Evolutionary conservation across 352 stramenopile species (phyloP).

Genomic region (Globisporangium carolinianum): DNA sequence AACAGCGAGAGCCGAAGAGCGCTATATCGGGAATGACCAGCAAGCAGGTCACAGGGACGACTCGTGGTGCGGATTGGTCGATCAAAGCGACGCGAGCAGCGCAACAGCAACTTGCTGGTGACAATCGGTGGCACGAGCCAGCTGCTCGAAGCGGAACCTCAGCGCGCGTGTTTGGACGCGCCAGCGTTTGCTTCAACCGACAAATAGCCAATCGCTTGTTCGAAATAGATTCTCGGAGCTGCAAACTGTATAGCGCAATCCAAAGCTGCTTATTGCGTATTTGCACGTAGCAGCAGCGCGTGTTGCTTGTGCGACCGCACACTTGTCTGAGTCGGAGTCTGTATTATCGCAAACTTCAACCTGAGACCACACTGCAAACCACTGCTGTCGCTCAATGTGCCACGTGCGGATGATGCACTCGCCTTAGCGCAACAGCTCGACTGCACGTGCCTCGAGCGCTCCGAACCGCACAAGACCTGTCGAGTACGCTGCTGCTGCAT

Average conservation of each 20-base stretch:
- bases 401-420: too few species aligned
- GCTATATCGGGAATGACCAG: conserved; percentile 2
- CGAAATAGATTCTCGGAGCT: too few species aligned
- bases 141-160: not conserved
- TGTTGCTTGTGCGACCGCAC: not conserved
- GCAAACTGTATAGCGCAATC: too few species aligned
- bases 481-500: conserved; percentile 26
- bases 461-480: conserved; percentile 27
- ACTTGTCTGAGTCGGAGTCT: too few species aligned
- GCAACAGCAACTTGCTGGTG: not conserved
- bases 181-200: not conserved
- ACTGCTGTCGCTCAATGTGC: not conserved
- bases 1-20: not conserved
- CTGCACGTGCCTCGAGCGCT: conserved; percentile 27
- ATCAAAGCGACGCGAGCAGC: not conserved
- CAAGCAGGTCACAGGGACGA: not conserved
- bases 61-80: not conserved
- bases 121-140: conserved; percentile 8
- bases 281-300: too few species aligned
- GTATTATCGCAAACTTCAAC: not conserved
- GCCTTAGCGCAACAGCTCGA: conserved; percentile 14
- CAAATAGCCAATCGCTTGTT: not conserved
- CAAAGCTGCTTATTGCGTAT: too few species aligned
- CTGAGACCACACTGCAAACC: not conserved
- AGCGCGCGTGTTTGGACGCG: conserved; percentile 10